Evolutionary conservation across 2,329 filamentous ascomycete genomes (phyloP), one percentile per base, ranked within the genome.

Genomic region (Penicillium italicum): DNA sequence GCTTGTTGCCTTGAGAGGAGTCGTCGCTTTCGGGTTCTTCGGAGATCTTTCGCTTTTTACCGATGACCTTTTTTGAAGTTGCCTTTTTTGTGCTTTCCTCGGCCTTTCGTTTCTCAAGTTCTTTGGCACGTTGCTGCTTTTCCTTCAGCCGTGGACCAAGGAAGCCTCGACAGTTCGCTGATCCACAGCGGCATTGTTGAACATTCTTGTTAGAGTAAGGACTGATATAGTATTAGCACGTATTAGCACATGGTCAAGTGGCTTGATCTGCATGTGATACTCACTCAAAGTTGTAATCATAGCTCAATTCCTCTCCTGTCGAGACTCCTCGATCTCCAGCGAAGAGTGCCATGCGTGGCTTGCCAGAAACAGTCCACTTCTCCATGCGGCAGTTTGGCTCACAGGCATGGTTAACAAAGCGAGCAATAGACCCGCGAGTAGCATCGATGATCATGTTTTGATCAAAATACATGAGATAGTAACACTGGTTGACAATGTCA

Each of bases 391-490:
- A 97, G 71, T 99, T 99, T 3, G 94, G 94, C 55, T 90, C 88
- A 76, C 94, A 99, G 18, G 91, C 96, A 73, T 99, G 94, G 71
- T 99, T 99, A 72, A 99, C 92, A 73, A 99, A 99, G 53, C 94
- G 89, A 67, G 94, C 93, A 74, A 97, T 96, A 62, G 90, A 96
- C 66, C 94, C 94, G 53, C 90, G 91, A 28, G 92, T 97, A 33
- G 93, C 94, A 77, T 99, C 94, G 62, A 99, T 96, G 67, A 97
- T 96, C 86, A 97, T 94, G 74, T 95, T 94, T 73, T 97, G 91
- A 70, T 97, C 92, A 71, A 97, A 97, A 53, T 91, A 91, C 94
- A 99, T 99, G 47, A 99, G 80, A 73, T 99, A 99, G 74, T 96
- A 97, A 75, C 91, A 96, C 90, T 96, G 67, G 40, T 28, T 30